Evolutionary conservation across 768 basidiomycete genomes (phyloP).

Genomic region (Boletus reticuloceps): DNA sequence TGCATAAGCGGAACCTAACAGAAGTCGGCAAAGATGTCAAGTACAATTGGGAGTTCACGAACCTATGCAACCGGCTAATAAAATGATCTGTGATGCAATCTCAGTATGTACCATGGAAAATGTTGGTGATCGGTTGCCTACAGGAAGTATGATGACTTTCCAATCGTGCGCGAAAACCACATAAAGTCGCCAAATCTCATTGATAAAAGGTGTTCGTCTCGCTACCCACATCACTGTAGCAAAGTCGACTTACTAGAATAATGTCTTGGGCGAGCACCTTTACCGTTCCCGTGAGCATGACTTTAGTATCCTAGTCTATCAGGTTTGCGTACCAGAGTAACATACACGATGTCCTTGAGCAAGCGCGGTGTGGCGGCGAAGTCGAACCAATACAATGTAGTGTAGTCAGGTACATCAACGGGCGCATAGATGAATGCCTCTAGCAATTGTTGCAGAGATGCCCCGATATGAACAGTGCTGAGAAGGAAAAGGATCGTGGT

Average conservation of each 20-base stretch:
- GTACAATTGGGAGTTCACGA: background rate
- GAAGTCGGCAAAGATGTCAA: background rate
- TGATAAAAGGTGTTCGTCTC: background rate
- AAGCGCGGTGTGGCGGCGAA: background rate
- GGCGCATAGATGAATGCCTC: background rate
- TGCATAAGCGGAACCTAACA: background rate
- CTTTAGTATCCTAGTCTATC: background rate
- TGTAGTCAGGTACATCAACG: background rate
- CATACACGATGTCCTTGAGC: background rate
- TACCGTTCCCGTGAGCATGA: background rate
- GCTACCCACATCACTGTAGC: background rate
- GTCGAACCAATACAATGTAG: slow-evolving; percentile 2
- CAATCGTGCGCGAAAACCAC: background rate
- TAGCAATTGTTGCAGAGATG: background rate
- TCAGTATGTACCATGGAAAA: background rate
- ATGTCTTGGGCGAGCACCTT: background rate
- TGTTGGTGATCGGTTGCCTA: background rate
- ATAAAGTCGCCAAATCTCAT: slow-evolving; percentile 5
- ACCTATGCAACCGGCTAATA: background rate
- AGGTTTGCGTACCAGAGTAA: background rate
- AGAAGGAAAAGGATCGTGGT: background rate
- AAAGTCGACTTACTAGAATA: background rate
- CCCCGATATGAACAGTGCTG: background rate
- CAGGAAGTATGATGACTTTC: slow-evolving; percentile 1
- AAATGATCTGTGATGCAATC: background rate